Evolutionary conservation across 352 stramenopile genomes (phyloP).

Genomic region (Pythium oligandrum): DNA sequence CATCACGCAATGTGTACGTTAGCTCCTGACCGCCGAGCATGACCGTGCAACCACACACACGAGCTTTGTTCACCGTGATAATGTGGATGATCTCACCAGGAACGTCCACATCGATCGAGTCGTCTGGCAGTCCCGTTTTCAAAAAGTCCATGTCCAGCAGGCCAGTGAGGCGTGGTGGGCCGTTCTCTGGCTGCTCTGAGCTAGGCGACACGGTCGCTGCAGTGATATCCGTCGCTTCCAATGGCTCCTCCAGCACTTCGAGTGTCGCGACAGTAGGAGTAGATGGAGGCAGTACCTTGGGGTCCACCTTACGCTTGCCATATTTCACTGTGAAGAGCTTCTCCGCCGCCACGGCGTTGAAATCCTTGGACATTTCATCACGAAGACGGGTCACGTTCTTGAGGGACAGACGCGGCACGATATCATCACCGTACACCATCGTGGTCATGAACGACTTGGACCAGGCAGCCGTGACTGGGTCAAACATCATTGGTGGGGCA

Average conservation of each 20-base stretch:
- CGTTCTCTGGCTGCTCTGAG: too few species aligned
- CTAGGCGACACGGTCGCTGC: neutral
- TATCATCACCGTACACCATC: slow-evolving; percentile 65
- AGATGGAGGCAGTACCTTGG: neutral
- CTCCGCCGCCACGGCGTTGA: slow-evolving; percentile 59
- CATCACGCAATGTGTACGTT: slow-evolving; percentile 63
- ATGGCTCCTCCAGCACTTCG: too few species aligned
- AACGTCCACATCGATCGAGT: slow-evolving; percentile 57
- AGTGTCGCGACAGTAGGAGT: too few species aligned
- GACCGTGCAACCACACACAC: slow-evolving; percentile 58
- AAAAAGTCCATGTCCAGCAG: slow-evolving; percentile 28
- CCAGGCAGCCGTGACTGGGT: slow-evolving; percentile 49
- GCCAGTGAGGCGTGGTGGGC: slow-evolving; percentile 2
- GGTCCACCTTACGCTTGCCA: slow-evolving; percentile 27
- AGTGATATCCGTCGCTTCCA: too few species aligned
- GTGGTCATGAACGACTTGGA: slow-evolving; percentile 66
- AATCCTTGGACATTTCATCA: slow-evolving; percentile 65
- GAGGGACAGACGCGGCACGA: slow-evolving; percentile 63
- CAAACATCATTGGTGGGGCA: slow-evolving; percentile 58
- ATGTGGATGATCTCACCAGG: slow-evolving; percentile 73
- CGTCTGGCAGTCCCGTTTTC: slow-evolving; percentile 31
- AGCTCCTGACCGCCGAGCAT: slow-evolving; percentile 64
- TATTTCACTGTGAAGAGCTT: slow-evolving; percentile 55
- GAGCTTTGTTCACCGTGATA: slow-evolving; percentile 42
- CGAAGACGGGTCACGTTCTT: slow-evolving; percentile 59